A percentile compares a stretch with the other conserved stretches of the same genome.
Evolutionary conservation across 768 basidiomycete genomes (phyloP).

Genomic region (Asterophora parasitica): DNA sequence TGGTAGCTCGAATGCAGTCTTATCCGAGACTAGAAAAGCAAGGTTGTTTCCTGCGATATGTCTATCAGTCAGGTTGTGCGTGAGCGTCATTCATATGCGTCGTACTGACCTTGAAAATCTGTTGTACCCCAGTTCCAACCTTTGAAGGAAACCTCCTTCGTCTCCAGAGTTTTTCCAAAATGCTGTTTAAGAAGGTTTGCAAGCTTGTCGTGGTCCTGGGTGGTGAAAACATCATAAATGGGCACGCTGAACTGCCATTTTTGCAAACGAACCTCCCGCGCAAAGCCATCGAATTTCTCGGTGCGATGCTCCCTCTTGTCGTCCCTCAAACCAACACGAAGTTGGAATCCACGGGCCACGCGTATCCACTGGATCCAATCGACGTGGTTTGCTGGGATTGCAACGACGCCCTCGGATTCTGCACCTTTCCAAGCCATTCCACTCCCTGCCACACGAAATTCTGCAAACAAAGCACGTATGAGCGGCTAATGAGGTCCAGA

Average conservation of each 20-base stretch:
- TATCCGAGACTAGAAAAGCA: constrained; percentile 85
- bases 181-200: constrained; percentile 77
- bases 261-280: constrained; percentile 64
- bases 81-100: constrained; percentile 14
- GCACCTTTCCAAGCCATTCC: constrained; percentile 95
- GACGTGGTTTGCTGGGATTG: constrained; percentile 66
- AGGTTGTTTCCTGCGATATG: constrained; percentile 74
- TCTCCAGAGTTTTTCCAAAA: constrained; percentile 82
- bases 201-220: constrained; percentile 88
- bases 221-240: neutral
- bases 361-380: constrained; percentile 91
- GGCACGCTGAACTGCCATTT: neutral
- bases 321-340: constrained; percentile 62
- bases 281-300: constrained; percentile 92
- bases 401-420: constrained; percentile 57
- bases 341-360: constrained; percentile 89
- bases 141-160: constrained; percentile 81
- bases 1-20: constrained; percentile 87
- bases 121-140: constrained; percentile 99
- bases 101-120: constrained; percentile 75
- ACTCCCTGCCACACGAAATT: constrained; percentile 81
- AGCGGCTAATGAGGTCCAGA: constrained; percentile 3
- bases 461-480: constrained; percentile 32
- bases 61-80: neutral
- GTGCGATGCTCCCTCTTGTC: constrained; percentile 57